These are phyloP conservation scores for Epichloe amarillans DNA, from an alignment of 2,329 filamentous ascomycete species.

Conservation along the genomic window DNA sequence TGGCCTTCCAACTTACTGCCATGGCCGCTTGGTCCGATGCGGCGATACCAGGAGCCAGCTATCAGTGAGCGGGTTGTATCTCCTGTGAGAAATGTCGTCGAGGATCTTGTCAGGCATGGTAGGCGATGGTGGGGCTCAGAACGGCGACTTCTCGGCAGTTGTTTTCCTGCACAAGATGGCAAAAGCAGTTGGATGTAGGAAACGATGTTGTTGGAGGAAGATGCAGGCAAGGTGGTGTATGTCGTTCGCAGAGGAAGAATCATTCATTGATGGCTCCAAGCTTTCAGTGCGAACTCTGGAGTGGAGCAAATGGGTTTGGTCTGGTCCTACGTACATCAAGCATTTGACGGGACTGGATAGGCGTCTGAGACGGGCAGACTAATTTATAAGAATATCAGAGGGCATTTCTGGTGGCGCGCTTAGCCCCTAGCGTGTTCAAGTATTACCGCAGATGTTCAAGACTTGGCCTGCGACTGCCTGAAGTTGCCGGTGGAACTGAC, in stretches of 20 bases:
- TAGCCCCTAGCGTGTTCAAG: not conserved
- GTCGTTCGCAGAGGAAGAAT: too few species aligned
- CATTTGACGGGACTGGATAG: too few species aligned
- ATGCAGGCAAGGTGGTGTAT: too few species aligned
- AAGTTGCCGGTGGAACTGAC: not conserved
- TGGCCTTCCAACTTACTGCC: constrained; percentile 58
- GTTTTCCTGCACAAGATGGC: too few species aligned
- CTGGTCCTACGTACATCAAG: not conserved
- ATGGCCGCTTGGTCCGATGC: constrained; percentile 90
- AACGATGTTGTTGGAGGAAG: not conserved
- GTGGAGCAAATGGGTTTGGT: too few species aligned
- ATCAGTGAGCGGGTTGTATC: constrained; percentile 82
- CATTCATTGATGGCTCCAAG: not conserved
- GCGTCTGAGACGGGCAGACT: too few species aligned
- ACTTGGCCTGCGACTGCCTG: not conserved
- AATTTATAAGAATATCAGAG: not conserved
- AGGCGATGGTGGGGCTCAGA: not conserved
- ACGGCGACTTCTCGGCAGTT: not conserved
- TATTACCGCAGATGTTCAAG: not conserved
- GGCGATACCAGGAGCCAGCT: constrained; percentile 92
- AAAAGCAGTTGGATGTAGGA: not conserved
- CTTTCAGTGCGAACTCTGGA: not conserved
- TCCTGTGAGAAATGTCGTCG: constrained; percentile 90
- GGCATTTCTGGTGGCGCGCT: not conserved
- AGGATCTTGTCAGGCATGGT: constrained; percentile 63